Base-by-base conservation (phyloP, 1,284 basidiomycete genomes). In the Rhodotorula sp. region DNA sequence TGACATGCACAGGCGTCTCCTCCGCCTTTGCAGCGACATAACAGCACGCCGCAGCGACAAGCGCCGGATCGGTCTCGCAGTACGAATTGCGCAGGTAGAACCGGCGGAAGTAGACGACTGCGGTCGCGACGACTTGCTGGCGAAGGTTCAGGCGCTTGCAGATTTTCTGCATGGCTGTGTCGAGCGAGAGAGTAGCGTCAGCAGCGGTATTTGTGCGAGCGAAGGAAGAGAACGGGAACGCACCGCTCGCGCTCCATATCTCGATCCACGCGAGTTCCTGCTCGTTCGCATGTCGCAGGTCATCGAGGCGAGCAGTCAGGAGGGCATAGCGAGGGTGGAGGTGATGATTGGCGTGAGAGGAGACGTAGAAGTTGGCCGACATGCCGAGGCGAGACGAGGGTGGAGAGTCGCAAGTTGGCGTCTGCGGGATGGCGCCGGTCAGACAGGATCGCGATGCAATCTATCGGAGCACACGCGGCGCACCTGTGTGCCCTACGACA, bases 21-120 rank as follows among this genome's bases (percentile, higher is more conserved):
- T 99, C 95, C 0, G 94, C 92, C 80, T 99, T 99, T 7, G 94
- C 91, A 4, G 95, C 94, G 32, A 98, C 89, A 80, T 97, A 98
- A 72, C 91, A 89, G 81, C 94, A 98, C 0, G 94, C 92, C 0
- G 93, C 89, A 47, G 93, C 88, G 52, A 98, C 93, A 60, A 95
- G 84, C 77, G 92, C 94, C 0, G 92, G 92, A 76, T 97, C 94
- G 0, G 94, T 94, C 78, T 96, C 92, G 81, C 90, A 92, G 78
- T 93, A 95, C 3, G 87, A 85, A 79, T 94, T 96, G 83, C 94
- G 93, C 74, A 94, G 83, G 80, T 98, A 99, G 82, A 98, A 99
- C 30, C 95, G 85, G 47, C 90, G 87, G 80, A 98, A 95, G 82
- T 94, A 98, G 49, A 97, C 87, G 52, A 88, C 91, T 1, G 95